Percentiles rank a stretch among this genome's conserved stretches.
phyloP scores from a whole-genome alignment of 108 stramenopile species.

The Poteriospumella lacustris region DNA sequence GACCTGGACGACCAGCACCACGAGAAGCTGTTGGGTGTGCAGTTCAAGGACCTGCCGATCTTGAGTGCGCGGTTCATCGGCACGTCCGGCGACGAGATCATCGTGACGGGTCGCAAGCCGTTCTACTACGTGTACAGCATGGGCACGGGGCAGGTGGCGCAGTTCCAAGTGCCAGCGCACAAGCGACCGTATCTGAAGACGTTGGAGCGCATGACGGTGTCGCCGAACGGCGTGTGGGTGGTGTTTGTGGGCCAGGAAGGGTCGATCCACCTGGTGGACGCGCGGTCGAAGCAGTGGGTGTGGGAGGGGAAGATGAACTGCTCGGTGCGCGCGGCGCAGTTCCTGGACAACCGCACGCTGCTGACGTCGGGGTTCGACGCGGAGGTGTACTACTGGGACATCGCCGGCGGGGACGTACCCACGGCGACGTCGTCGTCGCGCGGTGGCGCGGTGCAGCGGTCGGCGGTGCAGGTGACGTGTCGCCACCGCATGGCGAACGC shows the following conservation, averaged over 20 bases:
- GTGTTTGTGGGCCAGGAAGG: constrained; percentile 89
- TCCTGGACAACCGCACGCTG: constrained; percentile 71
- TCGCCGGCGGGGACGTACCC: too few relatives aligned
- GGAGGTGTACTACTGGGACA: constrained; percentile 83
- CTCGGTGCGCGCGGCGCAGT: constrained; percentile 69
- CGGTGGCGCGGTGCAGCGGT: too few relatives aligned
- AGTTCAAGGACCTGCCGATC: constrained; percentile 82
- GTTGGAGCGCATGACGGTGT: constrained; percentile 70
- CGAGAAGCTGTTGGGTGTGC: constrained; percentile 78
- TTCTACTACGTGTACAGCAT: constrained; percentile 89
- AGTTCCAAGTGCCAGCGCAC: constrained; percentile 48
- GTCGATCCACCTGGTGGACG: constrained; percentile 75
- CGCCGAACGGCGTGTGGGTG: constrained; percentile 65
- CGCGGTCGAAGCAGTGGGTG: constrained; percentile 71
- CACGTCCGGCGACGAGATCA: constrained; percentile 62
- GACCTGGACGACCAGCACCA: constrained; percentile 67
- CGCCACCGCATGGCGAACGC: constrained; percentile 78
- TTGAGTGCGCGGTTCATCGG: constrained; percentile 72
- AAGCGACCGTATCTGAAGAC: constrained; percentile 66
- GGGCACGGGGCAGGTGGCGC: constrained; percentile 61
- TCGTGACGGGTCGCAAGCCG: constrained; percentile 74
- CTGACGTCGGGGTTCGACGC: constrained; percentile 84
- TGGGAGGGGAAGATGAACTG: constrained; percentile 84
- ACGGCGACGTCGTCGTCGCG: too few relatives aligned
- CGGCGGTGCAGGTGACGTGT: too few relatives aligned